Percentiles rank a stretch among this genome's conserved stretches.
Evolutionary conservation across 2,329 filamentous ascomycete species (phyloP).

Genomic region (Aspergillus awamori): DNA sequence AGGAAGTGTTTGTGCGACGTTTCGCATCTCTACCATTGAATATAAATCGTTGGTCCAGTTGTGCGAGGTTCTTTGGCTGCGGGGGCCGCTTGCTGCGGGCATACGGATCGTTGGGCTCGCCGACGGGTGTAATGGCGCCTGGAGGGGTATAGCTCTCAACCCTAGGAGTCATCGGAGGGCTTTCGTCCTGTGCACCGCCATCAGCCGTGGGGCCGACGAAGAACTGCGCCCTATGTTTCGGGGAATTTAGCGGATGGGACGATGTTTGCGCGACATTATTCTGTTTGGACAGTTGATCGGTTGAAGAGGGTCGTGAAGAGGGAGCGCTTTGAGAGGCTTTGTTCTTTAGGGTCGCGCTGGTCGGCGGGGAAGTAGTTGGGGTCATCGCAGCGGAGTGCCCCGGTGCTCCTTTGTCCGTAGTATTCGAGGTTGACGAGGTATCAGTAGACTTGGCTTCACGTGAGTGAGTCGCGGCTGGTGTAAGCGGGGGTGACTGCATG

Average conservation of each 20-base stretch:
- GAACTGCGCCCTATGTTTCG: slow-evolving; percentile 57
- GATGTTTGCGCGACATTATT: slow-evolving; percentile 49
- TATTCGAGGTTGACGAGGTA: slow-evolving; percentile 34
- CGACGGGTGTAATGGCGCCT: slow-evolving; percentile 75
- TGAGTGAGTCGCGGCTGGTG: slow-evolving; percentile 74
- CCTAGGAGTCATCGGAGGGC: slow-evolving; percentile 63
- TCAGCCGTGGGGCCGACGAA: slow-evolving; percentile 60
- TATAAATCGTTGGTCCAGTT: slow-evolving; percentile 79
- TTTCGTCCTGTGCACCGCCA: slow-evolving; percentile 59
- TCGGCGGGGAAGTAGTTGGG: slow-evolving; percentile 57
- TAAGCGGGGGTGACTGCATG: slow-evolving; percentile 86
- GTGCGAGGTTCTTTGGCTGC: slow-evolving; percentile 65
- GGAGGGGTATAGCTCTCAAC: slow-evolving; percentile 59
- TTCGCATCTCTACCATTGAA: slow-evolving; percentile 76
- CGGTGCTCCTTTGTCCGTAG: slow-evolving; percentile 37
- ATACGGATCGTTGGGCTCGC: slow-evolving; percentile 82
- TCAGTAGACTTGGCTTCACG: slow-evolving; percentile 52
- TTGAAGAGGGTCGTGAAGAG: slow-evolving; percentile 45
- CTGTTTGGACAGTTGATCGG: slow-evolving; percentile 46
- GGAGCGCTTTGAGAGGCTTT: slow-evolving; percentile 38
- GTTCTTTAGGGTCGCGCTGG: slow-evolving; percentile 36
- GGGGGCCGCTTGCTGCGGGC: slow-evolving; percentile 77
- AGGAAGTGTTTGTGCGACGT: slow-evolving; percentile 59
- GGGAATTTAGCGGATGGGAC: slow-evolving; percentile 48
- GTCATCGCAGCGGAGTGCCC: slow-evolving; percentile 49